Base-by-base conservation (phyloP, 2,329 filamentous ascomycete species). In the Paracoccidioides lutzii region DNA sequence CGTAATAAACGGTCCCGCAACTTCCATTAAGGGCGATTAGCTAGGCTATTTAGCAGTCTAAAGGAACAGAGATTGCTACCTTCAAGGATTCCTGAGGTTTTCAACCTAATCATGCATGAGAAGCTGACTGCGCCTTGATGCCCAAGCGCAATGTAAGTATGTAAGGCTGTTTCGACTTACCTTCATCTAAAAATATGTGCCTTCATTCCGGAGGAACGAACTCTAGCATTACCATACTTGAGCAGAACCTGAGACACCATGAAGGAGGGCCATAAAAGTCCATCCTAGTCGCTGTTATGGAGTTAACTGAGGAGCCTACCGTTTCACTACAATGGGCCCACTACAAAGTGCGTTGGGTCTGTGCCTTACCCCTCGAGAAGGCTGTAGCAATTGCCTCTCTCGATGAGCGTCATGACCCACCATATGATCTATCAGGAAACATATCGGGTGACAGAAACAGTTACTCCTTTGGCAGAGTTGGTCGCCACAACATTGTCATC, bases 391-490 rank as follows among this genome's bases (percentile, higher is more conserved):
- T 33, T 22, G 30, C 12, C 9, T 3, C 4, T 33, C 9, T 52
- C 14, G 48, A 52, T 42, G 50, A 52, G n/a, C 28, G n/a, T 6
- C 28, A 41, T n/a, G 50, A 32, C 9, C 50, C 50, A 37, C 12
- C 33, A n/a, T 35, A 32, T 42, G 35, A 38, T 22, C 8, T 15
- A 42, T 22, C 35, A 49, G n/a, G n/a, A n/a, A n/a, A n/a, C n/a
- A n/a, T n/a, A n/a, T n/a, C n/a, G n/a, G 48, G 56, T 53, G 62
- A 64, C 46, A 41, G 41, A 35, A 65, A 62, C 43, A 58, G 42
- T 33, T 64, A 64, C 45, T 54, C 56, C 12, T 55, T 64, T 12
- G 61, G 63, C 22, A 53, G 46, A 30, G 59, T 65, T 6, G 52
- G 57, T 3, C 44, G 53, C 8, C 60, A 64, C 43, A 59, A 64